phyloP scores from a whole-genome alignment of 345 rosid genomes.

The Acer yangbiense region DNA sequence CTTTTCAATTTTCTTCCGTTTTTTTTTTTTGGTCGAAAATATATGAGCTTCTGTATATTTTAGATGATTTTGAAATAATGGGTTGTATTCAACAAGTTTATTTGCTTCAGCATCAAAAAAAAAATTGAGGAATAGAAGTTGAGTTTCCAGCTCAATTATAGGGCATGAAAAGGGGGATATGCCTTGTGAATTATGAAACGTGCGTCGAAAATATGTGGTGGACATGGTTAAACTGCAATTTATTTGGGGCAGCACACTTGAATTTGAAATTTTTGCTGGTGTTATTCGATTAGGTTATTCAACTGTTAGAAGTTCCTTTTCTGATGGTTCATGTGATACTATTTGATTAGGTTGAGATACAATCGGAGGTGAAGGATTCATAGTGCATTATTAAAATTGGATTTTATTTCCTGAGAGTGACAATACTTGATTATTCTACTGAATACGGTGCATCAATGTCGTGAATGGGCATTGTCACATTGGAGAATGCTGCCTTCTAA shows the following conservation, averaged over 20 bases:
- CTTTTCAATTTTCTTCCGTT: background rate
- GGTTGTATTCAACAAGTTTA: constrained; percentile 4
- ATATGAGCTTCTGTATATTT: background rate
- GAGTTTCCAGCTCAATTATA: constrained; percentile 14
- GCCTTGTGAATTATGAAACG: background rate
- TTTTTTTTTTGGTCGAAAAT: background rate
- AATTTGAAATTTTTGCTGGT: background rate
- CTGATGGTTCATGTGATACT: background rate
- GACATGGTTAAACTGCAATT: background rate
- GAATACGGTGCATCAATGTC: background rate
- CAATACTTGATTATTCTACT: too few species aligned
- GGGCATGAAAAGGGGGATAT: background rate
- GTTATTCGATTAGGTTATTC: background rate
- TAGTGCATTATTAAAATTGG: background rate
- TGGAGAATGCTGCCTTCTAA: background rate
- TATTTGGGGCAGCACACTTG: background rate
- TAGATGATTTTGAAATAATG: constrained; percentile 2
- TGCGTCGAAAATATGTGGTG: background rate
- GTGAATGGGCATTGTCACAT: background rate
- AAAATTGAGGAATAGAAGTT: background rate
- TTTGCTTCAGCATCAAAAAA: background rate
- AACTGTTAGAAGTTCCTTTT: background rate
- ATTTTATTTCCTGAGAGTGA: background rate
- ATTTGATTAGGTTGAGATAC: background rate
- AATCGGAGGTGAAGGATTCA: background rate